Percentiles rank a stretch among this genome's conserved stretches.
phyloP scores from a whole-genome alignment of 2,329 filamentous ascomycete genomes.

The Aspergillus alliaceus region DNA sequence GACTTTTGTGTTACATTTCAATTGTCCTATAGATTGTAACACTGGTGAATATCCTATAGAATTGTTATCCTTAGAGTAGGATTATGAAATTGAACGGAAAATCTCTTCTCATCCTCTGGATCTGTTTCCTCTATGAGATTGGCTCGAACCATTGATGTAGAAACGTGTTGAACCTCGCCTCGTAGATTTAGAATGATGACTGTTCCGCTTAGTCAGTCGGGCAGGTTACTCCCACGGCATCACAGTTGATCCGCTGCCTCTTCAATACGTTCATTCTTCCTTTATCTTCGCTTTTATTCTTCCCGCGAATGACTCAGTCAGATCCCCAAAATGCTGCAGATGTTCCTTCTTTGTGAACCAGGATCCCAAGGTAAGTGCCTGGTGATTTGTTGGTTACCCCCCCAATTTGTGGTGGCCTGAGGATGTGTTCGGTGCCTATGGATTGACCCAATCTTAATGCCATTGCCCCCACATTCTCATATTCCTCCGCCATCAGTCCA shows the following conservation, averaged over 20 bases:
- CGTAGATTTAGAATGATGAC: neutral
- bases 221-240: conserved; percentile 13
- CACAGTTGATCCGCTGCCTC: conserved; percentile 22
- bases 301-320: conserved; percentile 6
- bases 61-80: neutral
- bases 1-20: conserved; percentile 5
- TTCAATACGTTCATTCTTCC: conserved; percentile 10
- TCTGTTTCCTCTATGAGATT: neutral
- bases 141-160: neutral
- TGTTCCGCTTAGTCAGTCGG: conserved; percentile 19
- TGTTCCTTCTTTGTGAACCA: conserved; percentile 19
- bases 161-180: neutral
- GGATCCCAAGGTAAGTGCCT: conserved; percentile 21
- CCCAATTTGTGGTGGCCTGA: conserved; percentile 2
- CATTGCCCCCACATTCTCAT: conserved; percentile 32
- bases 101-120: neutral
- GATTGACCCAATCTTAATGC: conserved; percentile 13
- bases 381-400: neutral
- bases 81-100: neutral
- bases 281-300: conserved; percentile 5
- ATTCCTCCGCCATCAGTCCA: conserved; percentile 26
- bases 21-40: conserved; percentile 7
- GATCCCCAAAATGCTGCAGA: conserved; percentile 24
- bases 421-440: conserved; percentile 4
- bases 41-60: conserved; percentile 3